These are phyloP conservation scores for Lactarius indigo DNA, from an alignment of 768 basidiomycete genomes.

Conservation along the genomic window DNA sequence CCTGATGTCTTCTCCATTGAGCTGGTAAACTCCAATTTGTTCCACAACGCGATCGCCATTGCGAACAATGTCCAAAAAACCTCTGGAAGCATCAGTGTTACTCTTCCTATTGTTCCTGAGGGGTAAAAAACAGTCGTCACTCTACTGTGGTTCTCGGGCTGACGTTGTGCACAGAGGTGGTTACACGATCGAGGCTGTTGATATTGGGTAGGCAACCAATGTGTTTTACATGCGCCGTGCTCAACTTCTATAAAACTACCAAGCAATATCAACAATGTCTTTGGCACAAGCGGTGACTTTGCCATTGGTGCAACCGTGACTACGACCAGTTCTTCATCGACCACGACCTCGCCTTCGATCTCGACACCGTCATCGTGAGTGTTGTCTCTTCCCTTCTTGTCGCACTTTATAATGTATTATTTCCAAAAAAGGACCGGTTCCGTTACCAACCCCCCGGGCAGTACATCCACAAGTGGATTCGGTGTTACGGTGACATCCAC, in stretches of 20 bases:
- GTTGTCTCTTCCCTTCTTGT: neutral
- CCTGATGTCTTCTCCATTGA: conserved; percentile 1
- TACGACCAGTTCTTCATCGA: conserved; percentile 5
- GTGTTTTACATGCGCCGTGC: neutral
- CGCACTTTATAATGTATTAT: neutral
- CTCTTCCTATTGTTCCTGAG: conserved; percentile 9
- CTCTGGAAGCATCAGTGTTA: neutral
- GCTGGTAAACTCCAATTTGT: neutral
- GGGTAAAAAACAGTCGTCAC: conserved; percentile 2
- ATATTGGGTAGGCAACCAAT: conserved; percentile 11
- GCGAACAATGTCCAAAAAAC: conserved; percentile 19
- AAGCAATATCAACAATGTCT: conserved; percentile 12
- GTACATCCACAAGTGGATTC: neutral
- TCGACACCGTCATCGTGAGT: conserved; percentile 2
- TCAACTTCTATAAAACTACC: neutral
- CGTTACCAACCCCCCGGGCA: neutral
- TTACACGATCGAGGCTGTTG: conserved; percentile 22
- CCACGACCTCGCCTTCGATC: neutral
- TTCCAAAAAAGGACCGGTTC: conserved; percentile 16
- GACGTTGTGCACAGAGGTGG: conserved; percentile 1
- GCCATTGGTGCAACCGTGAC: conserved; percentile 7
- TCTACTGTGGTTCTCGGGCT: neutral
- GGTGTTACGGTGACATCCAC: neutral
- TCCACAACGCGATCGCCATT: conserved; percentile 22
- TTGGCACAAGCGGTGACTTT: conserved; percentile 7